Conservation (phyloP, 129 eudicot species). For the Glebionis coronaria region DNA sequence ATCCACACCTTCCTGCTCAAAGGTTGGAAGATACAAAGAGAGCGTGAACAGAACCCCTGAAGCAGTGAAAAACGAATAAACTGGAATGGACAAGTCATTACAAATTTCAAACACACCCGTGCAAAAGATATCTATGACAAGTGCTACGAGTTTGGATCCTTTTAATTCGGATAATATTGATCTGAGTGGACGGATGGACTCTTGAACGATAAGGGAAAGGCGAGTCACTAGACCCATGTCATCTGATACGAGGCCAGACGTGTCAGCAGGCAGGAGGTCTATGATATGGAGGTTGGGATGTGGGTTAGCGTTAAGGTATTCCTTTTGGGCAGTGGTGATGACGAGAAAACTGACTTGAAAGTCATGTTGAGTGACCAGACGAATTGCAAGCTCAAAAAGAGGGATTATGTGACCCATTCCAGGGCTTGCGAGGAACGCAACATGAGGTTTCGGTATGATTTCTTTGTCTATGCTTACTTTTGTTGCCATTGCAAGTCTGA, state of each 20-base stretch:
- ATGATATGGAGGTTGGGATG: slow-evolving; percentile 31
- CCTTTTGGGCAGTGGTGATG: slow-evolving; percentile 32
- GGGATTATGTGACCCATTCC: slow-evolving; percentile 61
- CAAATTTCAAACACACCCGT: slow-evolving; percentile 35
- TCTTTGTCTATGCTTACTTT: too few species aligned
- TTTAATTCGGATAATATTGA: slow-evolving; percentile 16
- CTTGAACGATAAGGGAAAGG: slow-evolving; percentile 19
- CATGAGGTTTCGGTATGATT: slow-evolving; percentile 22
- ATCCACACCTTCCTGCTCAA: slow-evolving; percentile 16
- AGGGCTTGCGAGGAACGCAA: slow-evolving; percentile 55
- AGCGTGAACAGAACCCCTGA: too few species aligned
- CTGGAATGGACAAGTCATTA: slow-evolving; percentile 34
- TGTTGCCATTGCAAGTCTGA: too few species aligned
- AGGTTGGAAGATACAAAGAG: too few species aligned
- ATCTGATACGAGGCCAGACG: slow-evolving; percentile 18
- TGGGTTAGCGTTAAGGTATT: slow-evolving; percentile 27
- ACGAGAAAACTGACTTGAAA: slow-evolving; percentile 36
- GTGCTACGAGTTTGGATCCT: slow-evolving; percentile 3
- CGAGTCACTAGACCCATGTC: slow-evolving; percentile 10
- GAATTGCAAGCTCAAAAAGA: slow-evolving; percentile 38
- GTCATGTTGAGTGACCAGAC: slow-evolving; percentile 20
- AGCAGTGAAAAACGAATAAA: too few species aligned
- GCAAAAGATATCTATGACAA: slow-evolving; percentile 18
- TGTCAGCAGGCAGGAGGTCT: slow-evolving; percentile 39
- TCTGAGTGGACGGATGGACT: slow-evolving; percentile 34